Evolutionary conservation across 2,329 filamentous ascomycete species (phyloP).

Genomic region (Claviceps sp.): DNA sequence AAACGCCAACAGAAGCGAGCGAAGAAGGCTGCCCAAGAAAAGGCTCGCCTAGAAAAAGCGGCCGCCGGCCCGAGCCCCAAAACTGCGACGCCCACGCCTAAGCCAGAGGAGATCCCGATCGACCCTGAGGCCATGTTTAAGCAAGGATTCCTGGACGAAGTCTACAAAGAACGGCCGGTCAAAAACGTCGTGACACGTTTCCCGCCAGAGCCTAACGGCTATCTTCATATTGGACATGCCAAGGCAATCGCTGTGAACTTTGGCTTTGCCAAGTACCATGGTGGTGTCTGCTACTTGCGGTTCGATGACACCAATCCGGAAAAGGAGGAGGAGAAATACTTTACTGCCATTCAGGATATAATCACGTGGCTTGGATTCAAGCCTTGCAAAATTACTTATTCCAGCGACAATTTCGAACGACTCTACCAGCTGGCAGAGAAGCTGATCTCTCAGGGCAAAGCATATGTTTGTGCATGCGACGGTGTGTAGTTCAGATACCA

Average conservation of each 20-base stretch:
- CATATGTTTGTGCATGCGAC: constrained; percentile 76
- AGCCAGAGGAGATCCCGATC: constrained; percentile 22
- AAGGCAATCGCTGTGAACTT: constrained; percentile 97
- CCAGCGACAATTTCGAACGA: constrained; percentile 72
- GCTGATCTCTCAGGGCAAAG: constrained; percentile 52
- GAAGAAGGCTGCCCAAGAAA: constrained; percentile 42
- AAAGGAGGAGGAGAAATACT: constrained; percentile 82
- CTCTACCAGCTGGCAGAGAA: constrained; percentile 78
- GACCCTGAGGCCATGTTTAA: constrained; percentile 64
- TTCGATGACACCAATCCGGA: constrained; percentile 96
- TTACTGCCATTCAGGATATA: constrained; percentile 78
- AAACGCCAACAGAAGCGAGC: constrained; percentile 43
- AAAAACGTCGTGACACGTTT: constrained; percentile 57
- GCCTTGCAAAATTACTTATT: constrained; percentile 54
- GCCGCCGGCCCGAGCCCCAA: constrained; percentile 41
- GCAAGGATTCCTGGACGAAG: constrained; percentile 59
- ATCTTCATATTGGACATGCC: constrained; percentile 82
- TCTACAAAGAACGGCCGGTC: constrained; percentile 54
- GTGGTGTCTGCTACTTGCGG: constrained; percentile 39
- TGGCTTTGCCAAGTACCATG: constrained; percentile 77
- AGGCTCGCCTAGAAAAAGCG: constrained; percentile 75
- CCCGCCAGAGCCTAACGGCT: constrained; percentile 84
- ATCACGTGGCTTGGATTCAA: constrained; percentile 61
- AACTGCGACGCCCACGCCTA: constrained; percentile 9
- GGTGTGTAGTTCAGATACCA: constrained; percentile 35